Percentiles rank a stretch among this genome's conserved stretches.
These are phyloP conservation scores for Scleroderma citrinum DNA, from an alignment of 768 basidiomycete species.

Conservation along the genomic window DNA sequence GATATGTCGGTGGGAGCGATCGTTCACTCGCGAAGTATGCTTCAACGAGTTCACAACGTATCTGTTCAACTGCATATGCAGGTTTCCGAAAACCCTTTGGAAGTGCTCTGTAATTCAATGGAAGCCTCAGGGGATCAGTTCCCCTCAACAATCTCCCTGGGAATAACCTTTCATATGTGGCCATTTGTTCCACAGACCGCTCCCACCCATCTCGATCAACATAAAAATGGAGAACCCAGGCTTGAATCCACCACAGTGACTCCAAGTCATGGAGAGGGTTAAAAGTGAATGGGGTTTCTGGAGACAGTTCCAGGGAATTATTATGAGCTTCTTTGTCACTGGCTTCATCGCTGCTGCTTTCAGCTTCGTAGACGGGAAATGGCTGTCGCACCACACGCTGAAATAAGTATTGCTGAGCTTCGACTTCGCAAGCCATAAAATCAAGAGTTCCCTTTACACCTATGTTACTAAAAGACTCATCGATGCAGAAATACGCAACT, in stretches of 20 bases:
- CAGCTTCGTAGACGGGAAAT: too few relatives aligned
- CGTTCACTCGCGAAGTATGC: too few relatives aligned
- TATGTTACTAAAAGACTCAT: not conserved
- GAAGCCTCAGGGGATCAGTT: too few relatives aligned
- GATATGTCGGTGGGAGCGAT: too few relatives aligned
- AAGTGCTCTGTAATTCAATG: too few relatives aligned
- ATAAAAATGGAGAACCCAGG: not conserved
- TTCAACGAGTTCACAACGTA: too few relatives aligned
- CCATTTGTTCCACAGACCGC: not conserved
- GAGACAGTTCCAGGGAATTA: not conserved
- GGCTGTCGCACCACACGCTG: too few relatives aligned
- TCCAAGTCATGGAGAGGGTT: not conserved
- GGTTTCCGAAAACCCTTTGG: too few relatives aligned
- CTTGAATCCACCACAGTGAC: not conserved
- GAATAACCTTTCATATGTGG: not conserved
- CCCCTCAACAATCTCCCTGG: too few relatives aligned
- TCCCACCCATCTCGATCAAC: not conserved
- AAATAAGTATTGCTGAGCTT: not conserved
- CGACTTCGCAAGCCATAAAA: slow-evolving; percentile 1
- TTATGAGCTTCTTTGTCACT: not conserved
- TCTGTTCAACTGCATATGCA: too few relatives aligned
- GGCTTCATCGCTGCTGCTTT: too few relatives aligned
- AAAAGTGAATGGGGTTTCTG: not conserved
- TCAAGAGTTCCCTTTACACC: not conserved
- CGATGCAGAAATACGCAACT: not conserved